Base-by-base conservation (phyloP, 2,329 filamentous ascomycete species). In the Trichoderma simmonsii region DNA sequence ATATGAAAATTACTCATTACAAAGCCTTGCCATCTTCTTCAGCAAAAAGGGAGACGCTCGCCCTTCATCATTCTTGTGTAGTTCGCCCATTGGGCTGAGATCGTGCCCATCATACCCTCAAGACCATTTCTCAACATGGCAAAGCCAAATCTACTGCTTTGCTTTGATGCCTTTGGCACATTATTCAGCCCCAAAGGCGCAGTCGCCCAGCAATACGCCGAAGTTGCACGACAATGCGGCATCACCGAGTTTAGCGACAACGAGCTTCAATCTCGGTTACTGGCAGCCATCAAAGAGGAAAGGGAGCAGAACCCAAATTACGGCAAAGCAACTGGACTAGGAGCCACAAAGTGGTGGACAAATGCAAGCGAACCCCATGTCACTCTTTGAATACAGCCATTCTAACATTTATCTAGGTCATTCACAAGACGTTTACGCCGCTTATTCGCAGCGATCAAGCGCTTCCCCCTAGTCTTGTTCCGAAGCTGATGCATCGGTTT, bases 111-210 rank as follows among this genome's bases (percentile, higher is more conserved):
- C 18, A 21, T 21, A 54, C 12, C 36, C 21, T 12, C 60, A 24
- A 21, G 18, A 8, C 43, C 12, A 30, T 21, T 43, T 2, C 3
- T 59, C 11, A 71, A 43, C n/a, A 77, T 77, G 75, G 36, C 75
- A 9, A 75, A 62, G 51, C 76, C 73, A 21, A 87, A 88, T 73
- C 82, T 91, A 2, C 79, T 91, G 0, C 78, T 91, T 1, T 89
- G 87, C 73, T 87, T 91, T 68, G 89, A 92, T 77, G 89, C 89
- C 5, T 91, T 91, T 75, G 88, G 87, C n/a, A 92, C 89, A 0
- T 81, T 92, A 3, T 91, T 90, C 79, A 81, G 79, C 12, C 88
- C 89, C 0, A 85, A 81, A 63, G 75, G 77, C 11, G 80, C 87
- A 1, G 84, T 91, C 8, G 81, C 83, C 6, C 77, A 81, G 67